These are phyloP conservation scores for Candida germanica DNA, from an alignment of 805 yeast genomes.

Conservation along the genomic window DNA sequence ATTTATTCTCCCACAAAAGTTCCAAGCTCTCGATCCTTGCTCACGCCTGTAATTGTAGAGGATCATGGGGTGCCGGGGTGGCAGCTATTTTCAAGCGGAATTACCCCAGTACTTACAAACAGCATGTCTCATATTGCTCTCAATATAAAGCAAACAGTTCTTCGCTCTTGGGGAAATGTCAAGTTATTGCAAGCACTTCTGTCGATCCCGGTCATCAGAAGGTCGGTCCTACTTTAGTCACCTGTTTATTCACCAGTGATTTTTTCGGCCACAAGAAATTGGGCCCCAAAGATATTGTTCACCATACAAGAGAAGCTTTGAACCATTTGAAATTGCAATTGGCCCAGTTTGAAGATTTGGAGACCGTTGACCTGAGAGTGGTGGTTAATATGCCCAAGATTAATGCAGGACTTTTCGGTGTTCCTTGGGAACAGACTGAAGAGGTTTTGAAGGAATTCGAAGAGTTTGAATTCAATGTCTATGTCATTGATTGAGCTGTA, in stretches of 20 bases:
- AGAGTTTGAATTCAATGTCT: constrained; percentile 43
- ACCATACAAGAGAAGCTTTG: constrained; percentile 50
- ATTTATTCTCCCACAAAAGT: constrained; percentile 43
- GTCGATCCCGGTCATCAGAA: constrained; percentile 29
- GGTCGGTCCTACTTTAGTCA: constrained; percentile 22
- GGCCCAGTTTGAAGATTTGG: constrained; percentile 2
- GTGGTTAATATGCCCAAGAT: constrained; percentile 68
- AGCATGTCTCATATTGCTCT: constrained; percentile 46
- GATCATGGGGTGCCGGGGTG: constrained; percentile 84
- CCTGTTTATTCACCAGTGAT: constrained; percentile 72
- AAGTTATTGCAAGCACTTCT: constrained; percentile 36
- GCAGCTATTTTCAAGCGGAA: constrained; percentile 54
- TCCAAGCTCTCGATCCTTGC: constrained; percentile 45
- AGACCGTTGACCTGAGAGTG: constrained; percentile 12
- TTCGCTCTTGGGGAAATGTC: constrained; percentile 53
- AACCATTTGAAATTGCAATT: constrained; percentile 43
- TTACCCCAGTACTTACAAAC: constrained; percentile 56
- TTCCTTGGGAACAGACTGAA: constrained; percentile 76
- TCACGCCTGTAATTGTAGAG: constrained; percentile 79
- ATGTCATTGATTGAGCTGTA: constrained; percentile 24
- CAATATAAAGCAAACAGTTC: constrained; percentile 15
- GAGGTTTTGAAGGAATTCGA: constrained; percentile 32
- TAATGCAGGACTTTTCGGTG: constrained; percentile 75
- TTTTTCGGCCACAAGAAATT: constrained; percentile 44
- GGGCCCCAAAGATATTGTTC: constrained; percentile 44